Base-by-base conservation (phyloP, 2,329 filamentous ascomycete genomes). In the Fusarium tricinctum region DNA sequence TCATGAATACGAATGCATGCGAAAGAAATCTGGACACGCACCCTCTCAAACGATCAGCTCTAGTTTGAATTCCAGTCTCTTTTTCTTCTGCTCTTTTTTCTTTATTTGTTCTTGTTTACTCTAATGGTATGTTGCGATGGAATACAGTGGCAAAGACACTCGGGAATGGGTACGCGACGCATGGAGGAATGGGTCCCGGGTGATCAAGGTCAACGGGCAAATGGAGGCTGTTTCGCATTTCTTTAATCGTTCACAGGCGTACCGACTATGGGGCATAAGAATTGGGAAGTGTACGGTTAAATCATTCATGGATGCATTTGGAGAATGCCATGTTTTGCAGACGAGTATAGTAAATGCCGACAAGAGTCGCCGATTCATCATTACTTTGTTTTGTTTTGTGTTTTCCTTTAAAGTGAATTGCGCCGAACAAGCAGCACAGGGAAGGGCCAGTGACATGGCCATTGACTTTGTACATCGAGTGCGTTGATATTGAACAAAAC, bases 51-150 rank as follows among this genome's bases (percentile, higher is more conserved):
- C 26, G 40, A 58, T 17, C 32, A 58, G 32, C 39, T 30, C 28
- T 54, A 8, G 22, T 63, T 63, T 35, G 33, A 45, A 23, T 38
- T 26, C 12, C 51, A 17, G 30, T 63, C 46, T 46, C 32, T 30
- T 53, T 47, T 26, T 20, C n/a, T 58, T 58, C 30, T 46, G 12
- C 14, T 47, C 33, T 51, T 43, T 39, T 45, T 49, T 54, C 55
- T 51, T 50, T 53, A 48, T 60, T 42, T 43, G 42, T 14, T 59
- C 46, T 46, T 54, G 44, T 51, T 65, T 58, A 45, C 28, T 65
- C 47, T 69, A 67, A 69, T 69, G 57, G 66, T 45, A 63, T 54
- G 45, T 40, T 52, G 51, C 12, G 45, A 51, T 26, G 63, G 56
- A 57, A 58, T 54, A 67, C 40, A 69, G 45, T 28, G 26, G 55